Base-by-base conservation (phyloP, 768 basidiomycete species). In the Cystofilobasidium ferigula region DNA sequence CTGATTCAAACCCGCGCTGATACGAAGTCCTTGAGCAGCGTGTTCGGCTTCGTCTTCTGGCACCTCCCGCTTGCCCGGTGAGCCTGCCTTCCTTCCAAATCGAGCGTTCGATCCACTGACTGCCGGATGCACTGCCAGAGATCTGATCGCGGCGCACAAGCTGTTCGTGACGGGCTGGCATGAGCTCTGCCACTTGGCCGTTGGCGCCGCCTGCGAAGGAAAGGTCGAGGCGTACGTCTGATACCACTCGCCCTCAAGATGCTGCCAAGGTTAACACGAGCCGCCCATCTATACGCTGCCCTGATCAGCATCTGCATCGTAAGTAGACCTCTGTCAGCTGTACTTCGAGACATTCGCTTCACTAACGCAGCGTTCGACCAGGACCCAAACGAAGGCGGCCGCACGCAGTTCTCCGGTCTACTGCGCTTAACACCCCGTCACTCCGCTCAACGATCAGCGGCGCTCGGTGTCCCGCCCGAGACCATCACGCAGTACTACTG, bases 111-210 rank as follows among this genome's bases (percentile, higher is more conserved):
- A 10, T 3, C 26, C 6, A 7, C 51, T 2, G 12, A 13, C 18
- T 34, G 8, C 7, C 5, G 51, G 28, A 28, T 8, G 16, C 32
- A 12, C 40, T 35, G 16, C 1, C 51, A 63, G 62, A 2, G 62
- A 63, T 22, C 7, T 63, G 26, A 63, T 63, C 2, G 62, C 62
- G 3, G 20, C 51, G 2, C 38, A 40, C 53, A 64, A 73, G 75
- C 79, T 91, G 18, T 85, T 91, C 73, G 87, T 88, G 61, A 89
- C 91, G 68, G 89, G 88, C 48, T 88, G 84, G 82, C 89, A 92
- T 72, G 89, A 92, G 73, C 79, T 91, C 20, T 90, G 86, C 72
- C 89, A 92, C 74, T 85, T 89, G 72, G 78, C 81, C 57, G 83
- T 84, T 43, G 89, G 62, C 9, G 34, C 56, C 20, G 16, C 53